Conservation (phyloP, 768 basidiomycete genomes). For the Termitomyces bulborhizus region DNA sequence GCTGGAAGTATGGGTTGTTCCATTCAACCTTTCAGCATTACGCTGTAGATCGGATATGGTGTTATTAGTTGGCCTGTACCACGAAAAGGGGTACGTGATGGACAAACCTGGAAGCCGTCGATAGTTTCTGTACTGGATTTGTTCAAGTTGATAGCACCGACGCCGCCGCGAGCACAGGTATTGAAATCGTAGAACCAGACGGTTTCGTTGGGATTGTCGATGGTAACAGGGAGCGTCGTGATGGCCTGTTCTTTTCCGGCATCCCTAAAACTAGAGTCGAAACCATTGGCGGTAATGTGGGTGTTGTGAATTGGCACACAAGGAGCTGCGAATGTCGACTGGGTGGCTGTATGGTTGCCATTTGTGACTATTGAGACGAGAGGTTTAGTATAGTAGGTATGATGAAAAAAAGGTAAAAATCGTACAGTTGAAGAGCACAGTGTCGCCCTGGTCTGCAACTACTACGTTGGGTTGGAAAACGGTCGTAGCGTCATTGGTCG, state of each 20-base stretch:
- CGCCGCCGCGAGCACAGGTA: slow-evolving; percentile 50
- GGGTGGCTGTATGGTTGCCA: slow-evolving; percentile 48
- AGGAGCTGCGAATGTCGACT: slow-evolving; percentile 49
- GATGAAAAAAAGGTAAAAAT: neutral
- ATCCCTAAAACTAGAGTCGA: slow-evolving; percentile 47
- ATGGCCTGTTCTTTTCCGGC: slow-evolving; percentile 40
- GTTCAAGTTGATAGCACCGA: slow-evolving; percentile 57
- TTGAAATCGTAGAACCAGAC: slow-evolving; percentile 58
- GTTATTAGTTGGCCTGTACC: neutral
- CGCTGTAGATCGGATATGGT: slow-evolving; percentile 26
- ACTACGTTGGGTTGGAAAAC: slow-evolving; percentile 44
- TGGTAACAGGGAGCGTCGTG: slow-evolving; percentile 38
- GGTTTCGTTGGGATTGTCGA: slow-evolving; percentile 36
- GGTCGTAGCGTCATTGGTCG: slow-evolving; percentile 32
- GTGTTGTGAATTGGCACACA: slow-evolving; percentile 46
- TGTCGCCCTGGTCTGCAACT: slow-evolving; percentile 39
- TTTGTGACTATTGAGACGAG: slow-evolving; percentile 33
- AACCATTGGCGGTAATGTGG: slow-evolving; percentile 48
- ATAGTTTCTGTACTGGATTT: slow-evolving; percentile 34
- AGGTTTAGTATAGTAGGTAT: neutral
- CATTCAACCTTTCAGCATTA: slow-evolving; percentile 52
- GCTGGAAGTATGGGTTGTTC: slow-evolving; percentile 25
- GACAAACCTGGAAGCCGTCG: slow-evolving; percentile 36
- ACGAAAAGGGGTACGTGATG: neutral
- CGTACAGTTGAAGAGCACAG: slow-evolving; percentile 53